Percentiles rank a stretch among this genome's conserved stretches.
phyloP scores from a whole-genome alignment of 805 yeast species.

The Blastobotrys parvus region DNA sequence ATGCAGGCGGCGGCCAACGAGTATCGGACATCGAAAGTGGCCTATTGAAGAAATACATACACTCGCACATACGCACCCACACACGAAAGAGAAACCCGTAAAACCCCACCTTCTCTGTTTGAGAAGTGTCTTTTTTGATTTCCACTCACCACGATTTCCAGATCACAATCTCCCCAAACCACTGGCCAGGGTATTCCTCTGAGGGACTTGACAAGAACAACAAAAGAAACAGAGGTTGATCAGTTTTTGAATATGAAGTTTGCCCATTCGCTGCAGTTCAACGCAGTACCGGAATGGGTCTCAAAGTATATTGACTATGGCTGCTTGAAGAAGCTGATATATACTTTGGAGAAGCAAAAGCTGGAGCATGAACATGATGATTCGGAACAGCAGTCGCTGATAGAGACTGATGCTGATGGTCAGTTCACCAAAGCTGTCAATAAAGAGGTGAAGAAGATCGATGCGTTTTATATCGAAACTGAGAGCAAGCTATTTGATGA shows the following conservation, averaged over 20 bases:
- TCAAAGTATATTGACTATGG: constrained; percentile 87
- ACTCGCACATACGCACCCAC: no score
- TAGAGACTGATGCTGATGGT: constrained; percentile 40
- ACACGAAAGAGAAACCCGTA: no score
- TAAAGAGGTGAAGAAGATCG: constrained; percentile 67
- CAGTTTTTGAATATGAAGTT: constrained; percentile 59
- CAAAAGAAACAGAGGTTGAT: neutral
- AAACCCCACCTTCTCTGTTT: no score
- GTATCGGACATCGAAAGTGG: no score
- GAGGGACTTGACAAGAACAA: neutral
- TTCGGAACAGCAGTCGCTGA: constrained; percentile 25
- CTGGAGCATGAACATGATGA: constrained; percentile 24
- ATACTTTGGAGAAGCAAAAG: constrained; percentile 66
- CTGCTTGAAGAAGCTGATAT: constrained; percentile 74
- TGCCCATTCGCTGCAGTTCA: constrained; percentile 88
- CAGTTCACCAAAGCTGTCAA: constrained; percentile 70
- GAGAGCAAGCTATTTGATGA: constrained; percentile 49
- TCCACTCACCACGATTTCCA: no score
- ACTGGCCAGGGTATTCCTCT: neutral
- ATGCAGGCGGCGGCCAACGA: no score
- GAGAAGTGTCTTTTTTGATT: no score
- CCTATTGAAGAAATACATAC: no score
- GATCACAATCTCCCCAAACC: no score
- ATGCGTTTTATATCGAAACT: constrained; percentile 60
- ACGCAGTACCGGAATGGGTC: constrained; percentile 98